Evolutionary conservation across 768 basidiomycete genomes (phyloP).

Genomic region (Leccinum variicolor): DNA sequence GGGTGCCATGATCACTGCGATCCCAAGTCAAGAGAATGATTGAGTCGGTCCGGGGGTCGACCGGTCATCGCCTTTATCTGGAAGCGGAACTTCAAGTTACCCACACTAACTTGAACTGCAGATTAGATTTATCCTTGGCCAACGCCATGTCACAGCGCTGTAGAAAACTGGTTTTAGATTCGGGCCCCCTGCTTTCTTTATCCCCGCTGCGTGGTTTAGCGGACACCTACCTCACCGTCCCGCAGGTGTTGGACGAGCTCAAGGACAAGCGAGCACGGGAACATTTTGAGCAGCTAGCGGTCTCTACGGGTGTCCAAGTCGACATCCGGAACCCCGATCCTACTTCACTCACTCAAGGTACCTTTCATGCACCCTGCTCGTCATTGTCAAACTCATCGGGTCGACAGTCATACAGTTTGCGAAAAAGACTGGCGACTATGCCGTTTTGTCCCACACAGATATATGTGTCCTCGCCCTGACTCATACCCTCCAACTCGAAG

Average conservation of each 20-base stretch:
- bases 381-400: conserved; percentile 12
- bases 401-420: conserved; percentile 80
- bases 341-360: conserved; percentile 62
- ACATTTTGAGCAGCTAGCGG: conserved; percentile 76
- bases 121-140: conserved; percentile 5
- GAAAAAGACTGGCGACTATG: conserved; percentile 94
- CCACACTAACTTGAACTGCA: not conserved
- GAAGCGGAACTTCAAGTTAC: not conserved
- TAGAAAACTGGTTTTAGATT: conserved; percentile 86
- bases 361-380: conserved; percentile 15
- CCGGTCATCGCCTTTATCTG: not conserved
- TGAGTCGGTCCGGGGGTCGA: not conserved
- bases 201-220: conserved; percentile 89
- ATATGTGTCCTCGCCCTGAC: conserved; percentile 88
- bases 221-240: conserved; percentile 80
- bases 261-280: conserved; percentile 85
- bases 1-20: conserved; percentile 33
- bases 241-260: conserved; percentile 86
- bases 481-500: conserved; percentile 65
- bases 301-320: conserved; percentile 74
- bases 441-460: conserved; percentile 89
- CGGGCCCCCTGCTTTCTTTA: conserved; percentile 86
- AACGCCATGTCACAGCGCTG: conserved; percentile 45
- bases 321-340: conserved; percentile 68
- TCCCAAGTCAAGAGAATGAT: not conserved